phyloP scores from a whole-genome alignment of 345 rosid species.

The Gynandropsis gynandra region DNA sequence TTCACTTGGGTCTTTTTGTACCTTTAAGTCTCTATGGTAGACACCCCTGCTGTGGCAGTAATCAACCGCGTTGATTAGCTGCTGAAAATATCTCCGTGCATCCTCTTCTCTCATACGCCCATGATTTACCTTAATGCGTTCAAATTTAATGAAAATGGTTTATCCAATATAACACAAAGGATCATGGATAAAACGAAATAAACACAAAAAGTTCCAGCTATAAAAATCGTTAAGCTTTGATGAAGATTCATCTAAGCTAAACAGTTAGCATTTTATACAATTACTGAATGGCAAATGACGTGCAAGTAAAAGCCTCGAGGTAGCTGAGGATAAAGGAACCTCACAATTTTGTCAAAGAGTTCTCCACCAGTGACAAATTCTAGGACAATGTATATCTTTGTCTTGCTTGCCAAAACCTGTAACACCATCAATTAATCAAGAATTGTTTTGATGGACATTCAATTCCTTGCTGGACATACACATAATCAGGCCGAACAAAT shows the following conservation, averaged over 20 bases:
- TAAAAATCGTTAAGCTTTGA: background rate
- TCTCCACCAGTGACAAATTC: conserved; percentile 61
- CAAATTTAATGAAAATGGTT: conserved; percentile 23
- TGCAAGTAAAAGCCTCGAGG: conserved; percentile 8
- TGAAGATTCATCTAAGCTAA: background rate
- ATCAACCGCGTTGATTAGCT: conserved; percentile 81
- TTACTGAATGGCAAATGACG: background rate
- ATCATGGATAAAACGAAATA: too few relatives aligned
- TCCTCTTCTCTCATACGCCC: conserved; percentile 87
- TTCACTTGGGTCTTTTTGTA: conserved; percentile 21
- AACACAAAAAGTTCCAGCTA: background rate
- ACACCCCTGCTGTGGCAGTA: conserved; percentile 91
- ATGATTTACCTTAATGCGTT: conserved; percentile 69
- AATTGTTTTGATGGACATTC: background rate
- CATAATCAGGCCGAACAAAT: conserved; percentile 6
- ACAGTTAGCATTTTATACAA: too few relatives aligned
- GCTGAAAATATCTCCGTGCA: conserved; percentile 90
- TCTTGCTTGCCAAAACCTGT: conserved; percentile 69
- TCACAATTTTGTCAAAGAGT: conserved; percentile 67
- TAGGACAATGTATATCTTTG: conserved; percentile 51
- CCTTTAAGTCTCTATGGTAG: conserved; percentile 85
- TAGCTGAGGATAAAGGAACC: too few relatives aligned
- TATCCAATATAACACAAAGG: background rate
- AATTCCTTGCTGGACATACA: background rate
- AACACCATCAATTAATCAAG: conserved; percentile 7